Evolutionary conservation across 2,329 filamentous ascomycete species (phyloP), one percentile per base, ranked within the genome.

Genomic region (Tolypocladium tropicale): DNA sequence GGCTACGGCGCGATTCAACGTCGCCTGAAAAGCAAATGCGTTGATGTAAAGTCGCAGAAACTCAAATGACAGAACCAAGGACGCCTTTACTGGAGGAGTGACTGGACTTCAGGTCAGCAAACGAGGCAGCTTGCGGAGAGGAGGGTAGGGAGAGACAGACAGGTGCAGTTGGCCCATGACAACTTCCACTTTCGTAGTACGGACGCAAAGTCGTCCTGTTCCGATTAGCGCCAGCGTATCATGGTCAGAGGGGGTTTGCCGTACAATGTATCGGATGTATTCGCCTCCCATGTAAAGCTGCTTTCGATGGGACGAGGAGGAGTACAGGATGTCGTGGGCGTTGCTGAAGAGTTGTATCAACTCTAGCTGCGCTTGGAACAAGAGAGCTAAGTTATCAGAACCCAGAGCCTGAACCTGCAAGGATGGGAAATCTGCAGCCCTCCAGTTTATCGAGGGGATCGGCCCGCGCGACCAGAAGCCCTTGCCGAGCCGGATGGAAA

Each of bases 401-500:
- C 81, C 82, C 1, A 80, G 76, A 2, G 68, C 76, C 30, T 77
- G 72, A 0, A 82, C 82, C 37, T 83, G 78, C 14, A 89, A 68
- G 11, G 84, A 85, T 0, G 85, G 85, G 58, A 88, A 89, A 62
- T 88, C 85, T 56, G 84, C 80, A 33, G 83, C 82, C 58, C 80
- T 76, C 32, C 88, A 72, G 21, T 83, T 80, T 7, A 83, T 83
- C 60, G 87, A 77, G 1, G 84, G 84, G 0, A 85, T 85, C 0
- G 86, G 86, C 0, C 86, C 86, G 58, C 86, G 77, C 46, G 84
- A 86, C 86, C 86, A 90, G 64, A 89, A 90, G 0, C 84, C 86
- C 59, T 85, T 83, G 11, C 86, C 86, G 39, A 89, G 80, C 6
- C 86, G 77, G 33, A 89, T 87, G 10, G 85, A 88, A 14, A 89